Evolutionary conservation across 306 rosid species (phyloP).

Genomic region (Lupinus albus): DNA sequence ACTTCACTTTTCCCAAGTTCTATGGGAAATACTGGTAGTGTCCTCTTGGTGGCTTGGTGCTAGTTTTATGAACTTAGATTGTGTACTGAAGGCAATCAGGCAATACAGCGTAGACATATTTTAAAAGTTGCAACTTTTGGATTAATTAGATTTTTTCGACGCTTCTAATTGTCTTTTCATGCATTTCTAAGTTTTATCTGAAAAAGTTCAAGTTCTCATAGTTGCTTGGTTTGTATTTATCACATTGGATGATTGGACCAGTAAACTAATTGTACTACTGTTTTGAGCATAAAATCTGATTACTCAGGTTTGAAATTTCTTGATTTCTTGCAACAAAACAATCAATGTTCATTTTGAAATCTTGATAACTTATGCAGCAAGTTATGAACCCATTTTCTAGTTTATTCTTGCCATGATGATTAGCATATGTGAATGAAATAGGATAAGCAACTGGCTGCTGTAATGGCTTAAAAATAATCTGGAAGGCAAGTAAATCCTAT

Average conservation of each 20-base stretch:
- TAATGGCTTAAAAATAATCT: not conserved
- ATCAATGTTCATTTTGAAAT: slow-evolving; percentile 20
- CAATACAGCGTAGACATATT: not conserved
- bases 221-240: slow-evolving; percentile 30
- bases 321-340: not conserved
- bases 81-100: slow-evolving; percentile 4
- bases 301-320: slow-evolving; percentile 1
- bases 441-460: not conserved
- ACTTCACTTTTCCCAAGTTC: slow-evolving; percentile 20
- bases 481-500: not conserved
- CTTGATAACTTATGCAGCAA: slow-evolving; percentile 11
- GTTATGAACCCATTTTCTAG: not conserved
- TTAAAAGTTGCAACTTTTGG: slow-evolving; percentile 9
- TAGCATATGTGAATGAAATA: slow-evolving; percentile 24
- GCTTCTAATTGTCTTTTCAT: slow-evolving; percentile 2
- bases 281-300: slow-evolving; percentile 21
- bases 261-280: not conserved
- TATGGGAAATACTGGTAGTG: not conserved
- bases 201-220: slow-evolving; percentile 2
- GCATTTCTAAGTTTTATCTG: slow-evolving; percentile 20
- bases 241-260: slow-evolving; percentile 16
- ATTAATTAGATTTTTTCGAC: slow-evolving; percentile 21
- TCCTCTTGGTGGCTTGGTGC: not conserved
- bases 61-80: slow-evolving; percentile 15
- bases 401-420: slow-evolving; percentile 20